phyloP scores from a whole-genome alignment of 73 alveolate genomes.

The Vitrella brassicaformis region DNA sequence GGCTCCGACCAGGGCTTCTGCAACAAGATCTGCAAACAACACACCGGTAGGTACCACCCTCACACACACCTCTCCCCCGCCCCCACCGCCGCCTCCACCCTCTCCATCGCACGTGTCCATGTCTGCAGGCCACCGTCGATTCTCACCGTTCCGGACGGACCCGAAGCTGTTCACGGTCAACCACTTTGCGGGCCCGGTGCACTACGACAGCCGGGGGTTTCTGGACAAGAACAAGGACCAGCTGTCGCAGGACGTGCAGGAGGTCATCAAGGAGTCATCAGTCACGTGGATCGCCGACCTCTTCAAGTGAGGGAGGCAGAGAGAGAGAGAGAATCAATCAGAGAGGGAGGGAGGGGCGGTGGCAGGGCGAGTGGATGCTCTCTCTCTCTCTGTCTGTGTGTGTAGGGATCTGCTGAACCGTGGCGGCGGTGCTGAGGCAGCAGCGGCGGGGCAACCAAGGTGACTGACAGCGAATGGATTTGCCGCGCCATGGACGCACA shows the following conservation, averaged over 20 bases:
- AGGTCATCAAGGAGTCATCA: conserved; percentile 39
- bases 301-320: conserved; percentile 46
- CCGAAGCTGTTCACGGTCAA: conserved; percentile 47
- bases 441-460: conserved; percentile 20
- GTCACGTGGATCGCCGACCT: conserved; percentile 9
- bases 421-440: conserved; percentile 47
- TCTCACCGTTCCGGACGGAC: conserved; percentile 9
- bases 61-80: too few relatives aligned
- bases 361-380: too few relatives aligned
- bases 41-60: too few relatives aligned
- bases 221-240: conserved; percentile 78
- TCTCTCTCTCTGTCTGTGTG: too few relatives aligned
- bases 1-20: conserved; percentile 48
- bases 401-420: conserved; percentile 43
- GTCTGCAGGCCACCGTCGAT: conserved; percentile 2
- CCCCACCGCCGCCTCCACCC: too few relatives aligned
- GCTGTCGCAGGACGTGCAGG: conserved; percentile 47
- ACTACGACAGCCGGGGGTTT: conserved; percentile 56
- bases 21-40: conserved; percentile 52
- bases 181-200: conserved; percentile 75
- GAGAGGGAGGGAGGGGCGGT: too few relatives aligned
- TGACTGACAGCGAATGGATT: conserved; percentile 41
- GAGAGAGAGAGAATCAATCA: conserved; percentile 24
- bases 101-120: too few relatives aligned
- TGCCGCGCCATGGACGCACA: too few relatives aligned